Evolutionary conservation across 2,329 filamentous ascomycete genomes (phyloP).

Genomic region (Claviceps capensis): DNA sequence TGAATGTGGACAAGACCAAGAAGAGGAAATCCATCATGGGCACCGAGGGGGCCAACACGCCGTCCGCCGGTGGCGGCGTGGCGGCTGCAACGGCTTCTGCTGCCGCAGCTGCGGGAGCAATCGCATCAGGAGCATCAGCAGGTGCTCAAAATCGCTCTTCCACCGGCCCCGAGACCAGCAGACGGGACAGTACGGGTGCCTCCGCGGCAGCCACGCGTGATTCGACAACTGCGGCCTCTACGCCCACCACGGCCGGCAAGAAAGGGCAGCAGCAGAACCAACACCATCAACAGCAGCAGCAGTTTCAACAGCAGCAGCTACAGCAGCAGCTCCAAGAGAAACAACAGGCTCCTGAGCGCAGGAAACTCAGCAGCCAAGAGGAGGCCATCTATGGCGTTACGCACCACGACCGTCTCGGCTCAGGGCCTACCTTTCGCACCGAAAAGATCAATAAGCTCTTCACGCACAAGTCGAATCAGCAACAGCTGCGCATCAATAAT

Average conservation of each 20-base stretch:
- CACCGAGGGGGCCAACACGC: constrained; percentile 37
- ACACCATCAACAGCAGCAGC: background rate
- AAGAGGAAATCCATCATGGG: constrained; percentile 65
- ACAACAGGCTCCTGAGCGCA: constrained; percentile 37
- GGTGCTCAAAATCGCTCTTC: constrained; percentile 20
- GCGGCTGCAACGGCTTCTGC: background rate
- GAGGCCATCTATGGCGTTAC: constrained; percentile 72
- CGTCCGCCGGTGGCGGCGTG: background rate
- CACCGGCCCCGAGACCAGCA: constrained; percentile 21
- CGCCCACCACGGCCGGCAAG: constrained; percentile 31
- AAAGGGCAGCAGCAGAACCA: constrained; percentile 25
- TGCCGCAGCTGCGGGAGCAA: background rate
- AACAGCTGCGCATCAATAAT: constrained; percentile 61
- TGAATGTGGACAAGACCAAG: constrained; percentile 75
- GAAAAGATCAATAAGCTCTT: constrained; percentile 69
- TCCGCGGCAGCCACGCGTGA: constrained; percentile 24
- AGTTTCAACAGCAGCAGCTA: background rate
- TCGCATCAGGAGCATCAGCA: constrained; percentile 7
- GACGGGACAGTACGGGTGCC: constrained; percentile 41
- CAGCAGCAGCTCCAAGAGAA: constrained; percentile 11
- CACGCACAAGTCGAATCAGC: constrained; percentile 60
- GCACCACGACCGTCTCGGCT: constrained; percentile 70
- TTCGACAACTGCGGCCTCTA: constrained; percentile 18
- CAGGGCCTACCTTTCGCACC: constrained; percentile 80
- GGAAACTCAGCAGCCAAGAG: constrained; percentile 61